Evolutionary conservation across 441 rosid species (phyloP), one percentile per base, ranked within the genome.

Genomic region (Gossypium gossypioides): DNA sequence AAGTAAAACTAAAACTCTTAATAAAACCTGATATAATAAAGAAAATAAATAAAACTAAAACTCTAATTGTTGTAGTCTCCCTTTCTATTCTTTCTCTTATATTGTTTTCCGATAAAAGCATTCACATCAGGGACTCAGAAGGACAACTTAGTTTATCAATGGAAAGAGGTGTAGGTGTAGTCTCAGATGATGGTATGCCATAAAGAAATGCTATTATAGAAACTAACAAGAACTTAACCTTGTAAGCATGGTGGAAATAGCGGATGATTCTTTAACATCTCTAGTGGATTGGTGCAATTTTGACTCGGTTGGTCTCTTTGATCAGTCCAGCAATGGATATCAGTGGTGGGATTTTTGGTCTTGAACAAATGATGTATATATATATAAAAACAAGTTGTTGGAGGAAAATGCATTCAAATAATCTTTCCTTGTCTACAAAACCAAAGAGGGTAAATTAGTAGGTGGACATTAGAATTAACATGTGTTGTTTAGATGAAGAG

Each of bases 181-280:
- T 25, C 4, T 25, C 4, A 25, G 88, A 88, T 29, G 86, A 82
- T 44, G 84, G 79, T 27, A 76, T 42, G 79, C 76, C 66, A 82
- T 85, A 16, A 86, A 87, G 77, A 74, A 78, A 1, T 91, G 85
- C 64, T 85, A 86, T 63, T 88, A 86, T 52, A 88, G 83, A 65
- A 69, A 84, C 62, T 88, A 86, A 10, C 89, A 88, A 72, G 92
- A 88, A 68, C 72, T 77, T 67, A 77, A 79, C 21, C 75, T 88
- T 1, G 74, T 89, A 81, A 80, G 72, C 71, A 81, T 86, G 67
- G 86, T 84, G 64, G 93, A 91, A 65, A 80, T 85, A 25, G 82
- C 81, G 0, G 96, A 86, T 71, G 84, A 89, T 77, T 86, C 92
- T n/a, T 80, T 87, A 71, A 86, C 93, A 62, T 87, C 97, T 72